Base-by-base conservation (phyloP, 768 basidiomycete genomes). In the Artomyces pyxidatus region DNA sequence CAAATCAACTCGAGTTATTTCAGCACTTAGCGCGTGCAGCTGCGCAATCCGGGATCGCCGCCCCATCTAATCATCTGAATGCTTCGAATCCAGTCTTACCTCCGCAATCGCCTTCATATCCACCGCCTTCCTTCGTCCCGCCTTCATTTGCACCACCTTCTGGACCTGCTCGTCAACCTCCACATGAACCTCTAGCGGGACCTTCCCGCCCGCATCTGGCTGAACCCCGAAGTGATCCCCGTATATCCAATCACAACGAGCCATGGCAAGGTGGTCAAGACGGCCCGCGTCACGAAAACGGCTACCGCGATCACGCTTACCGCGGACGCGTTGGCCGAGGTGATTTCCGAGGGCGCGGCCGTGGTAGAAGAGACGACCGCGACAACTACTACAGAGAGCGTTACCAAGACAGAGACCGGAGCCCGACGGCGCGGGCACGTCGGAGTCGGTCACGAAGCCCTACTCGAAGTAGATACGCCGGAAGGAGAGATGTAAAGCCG, bases 371-470 rank as follows among this genome's bases (percentile, higher is more conserved):
- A 75, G 83, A 82, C 64, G 78, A 81, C 58, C 77, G 76, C 62
- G 76, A 65, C 41, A 63, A 60, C 10, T 61, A 65, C 61, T 63
- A 60, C 23, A 45, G 51, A 32, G 68, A 64, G 60, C 70, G 71
- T 64, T 69, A 72, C 63, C 71, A 70, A 63, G 77, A 76, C 54
- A 68, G 68, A 57, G 63, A 67, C 38, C 56, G 68, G 58, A 72
- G 72, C 53, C 55, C 53, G 6, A 23, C 67, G 42, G 28, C 52
- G 68, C 47, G 72, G 74, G 64, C 66, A 67, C 56, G 78, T 63
- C 71, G 65, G 52, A 85, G 83, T 67, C 83, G 86, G 43, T 89
- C 87, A 45, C 75, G 77, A 63, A 90, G 88, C 67, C 88, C 87
- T 39, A 65, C 76, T 22, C 56, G 48, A 21, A 74, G 73, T 68